A percentile compares a stretch with the other conserved stretches of the same genome.
phyloP scores from a whole-genome alignment of 2,329 filamentous ascomycete species.

The Chaetomium sp. region DNA sequence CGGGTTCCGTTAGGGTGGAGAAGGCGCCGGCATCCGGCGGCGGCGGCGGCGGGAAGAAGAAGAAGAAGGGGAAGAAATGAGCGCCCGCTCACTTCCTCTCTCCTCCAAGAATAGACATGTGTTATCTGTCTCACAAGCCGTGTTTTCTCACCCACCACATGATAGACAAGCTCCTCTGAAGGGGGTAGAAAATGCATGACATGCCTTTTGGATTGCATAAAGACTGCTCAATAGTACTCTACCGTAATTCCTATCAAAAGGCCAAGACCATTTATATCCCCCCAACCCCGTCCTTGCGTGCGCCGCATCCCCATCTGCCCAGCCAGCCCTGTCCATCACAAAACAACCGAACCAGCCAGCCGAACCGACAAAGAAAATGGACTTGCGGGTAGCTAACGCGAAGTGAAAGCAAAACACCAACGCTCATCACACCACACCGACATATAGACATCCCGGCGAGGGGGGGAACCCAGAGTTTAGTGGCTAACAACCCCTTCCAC shows the following conservation, averaged over 20 bases:
- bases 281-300: conserved; percentile 7
- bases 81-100: not conserved
- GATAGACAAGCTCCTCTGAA: not conserved
- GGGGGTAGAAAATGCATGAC: not conserved
- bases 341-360: conserved; percentile 13
- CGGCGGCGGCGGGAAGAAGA: conserved; percentile 37
- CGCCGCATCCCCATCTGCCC: conserved; percentile 9
- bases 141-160: conserved; percentile 21
- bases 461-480: not conserved
- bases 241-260: conserved; percentile 18
- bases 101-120: not conserved
- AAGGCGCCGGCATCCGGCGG: conserved; percentile 49
- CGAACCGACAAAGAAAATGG: not conserved
- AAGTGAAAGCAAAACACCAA: conserved; percentile 3
- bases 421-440: not conserved
- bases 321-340: not conserved
- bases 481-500: not conserved
- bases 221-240: conserved; percentile 23
- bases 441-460: not conserved
- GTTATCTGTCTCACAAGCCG: not conserved
- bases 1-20: conserved; percentile 65
- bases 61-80: conserved; percentile 54
- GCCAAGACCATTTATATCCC: not conserved
- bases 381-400: not conserved
- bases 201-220: conserved; percentile 5